phyloP scores from a whole-genome alignment of 148 eudicot species.

The Arctostaphylos glauca region DNA sequence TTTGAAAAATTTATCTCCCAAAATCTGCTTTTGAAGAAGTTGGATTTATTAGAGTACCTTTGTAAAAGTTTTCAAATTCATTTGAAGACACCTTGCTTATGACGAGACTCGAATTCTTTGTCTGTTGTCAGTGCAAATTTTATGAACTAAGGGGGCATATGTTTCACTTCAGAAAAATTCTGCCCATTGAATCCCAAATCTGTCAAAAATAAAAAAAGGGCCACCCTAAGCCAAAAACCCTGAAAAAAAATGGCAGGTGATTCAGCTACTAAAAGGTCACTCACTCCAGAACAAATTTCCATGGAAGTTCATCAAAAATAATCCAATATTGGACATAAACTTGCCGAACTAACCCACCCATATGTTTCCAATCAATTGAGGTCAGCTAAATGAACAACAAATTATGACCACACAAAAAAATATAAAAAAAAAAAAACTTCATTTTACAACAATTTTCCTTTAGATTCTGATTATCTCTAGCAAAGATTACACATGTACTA shows the following conservation, averaged over 20 bases:
- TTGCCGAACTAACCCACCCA: neutral
- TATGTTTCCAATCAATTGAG: neutral
- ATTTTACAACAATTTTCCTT: constrained; percentile 16
- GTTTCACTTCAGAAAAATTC: neutral
- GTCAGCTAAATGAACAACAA: neutral
- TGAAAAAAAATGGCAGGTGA: neutral
- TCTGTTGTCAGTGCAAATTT: neutral
- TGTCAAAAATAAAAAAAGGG: neutral
- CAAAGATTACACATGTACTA: constrained; percentile 9
- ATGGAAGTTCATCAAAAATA: neutral
- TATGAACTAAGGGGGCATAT: neutral
- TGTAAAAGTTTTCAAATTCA: too few species aligned
- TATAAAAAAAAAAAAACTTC: neutral
- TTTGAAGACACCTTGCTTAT: too few species aligned
- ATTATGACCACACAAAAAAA: neutral
- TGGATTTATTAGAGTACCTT: too few species aligned
- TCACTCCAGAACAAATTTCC: neutral
- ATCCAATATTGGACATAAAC: neutral
- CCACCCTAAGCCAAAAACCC: neutral
- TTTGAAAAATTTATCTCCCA: too few species aligned
- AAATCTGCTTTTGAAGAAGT: too few species aligned
- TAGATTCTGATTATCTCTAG: constrained; percentile 6
- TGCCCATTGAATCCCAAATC: neutral
- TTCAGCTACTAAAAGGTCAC: neutral
- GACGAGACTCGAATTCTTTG: neutral